Base-by-base conservation (phyloP, 2,329 filamentous ascomycete genomes). In the Aspergillus fijiensis region DNA sequence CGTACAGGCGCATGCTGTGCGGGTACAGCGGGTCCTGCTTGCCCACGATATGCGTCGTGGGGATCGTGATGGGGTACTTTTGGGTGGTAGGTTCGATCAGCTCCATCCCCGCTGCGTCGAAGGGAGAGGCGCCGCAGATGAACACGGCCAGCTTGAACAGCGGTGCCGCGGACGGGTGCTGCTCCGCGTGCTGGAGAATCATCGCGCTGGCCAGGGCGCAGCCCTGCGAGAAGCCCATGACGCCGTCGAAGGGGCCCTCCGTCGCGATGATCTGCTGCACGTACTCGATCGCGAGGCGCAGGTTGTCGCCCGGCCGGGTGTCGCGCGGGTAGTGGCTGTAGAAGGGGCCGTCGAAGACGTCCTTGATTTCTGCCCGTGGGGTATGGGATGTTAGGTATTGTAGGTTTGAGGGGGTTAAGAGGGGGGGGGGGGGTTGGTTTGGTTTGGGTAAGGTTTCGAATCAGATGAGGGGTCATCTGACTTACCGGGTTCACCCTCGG, bases 31-130 rank as follows among this genome's bases (percentile, higher is more conserved):
- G 58, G 69, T 78, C 76, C 63, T 71, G 67, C 51, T 65, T 69
- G 0, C 76, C 76, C 19, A 76, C 74, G 9, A 79, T 70, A 69
- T 78, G 72, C 12, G 74, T 71, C 16, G 76, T 77, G 3, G 74
- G 75, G 27, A 78, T 76, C n/a, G 45, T 57, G 35, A 74, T 65
- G 11, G 63, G 60, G 45, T 65, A 69, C n/a, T 55, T 61, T 59
- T 62, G 53, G 12, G 56, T 48, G 29, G 39, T 51, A 58, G 39
- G 33, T 12, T 39, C 53, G 5, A 71, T 42, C 23, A 59, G 45
- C 57, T 63, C 58, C 57, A 60, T 49, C 14, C 71, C 72, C 3
- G 65, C 61, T 27, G 62, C 51, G 4, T 72, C 68, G 61, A 63
- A 74, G 16, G 72, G 70, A 25, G 49, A 21, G 3, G 62, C 72